These are phyloP conservation scores for Calonectria leucothoes DNA, from an alignment of 2,329 filamentous ascomycete species.

Conservation along the genomic window DNA sequence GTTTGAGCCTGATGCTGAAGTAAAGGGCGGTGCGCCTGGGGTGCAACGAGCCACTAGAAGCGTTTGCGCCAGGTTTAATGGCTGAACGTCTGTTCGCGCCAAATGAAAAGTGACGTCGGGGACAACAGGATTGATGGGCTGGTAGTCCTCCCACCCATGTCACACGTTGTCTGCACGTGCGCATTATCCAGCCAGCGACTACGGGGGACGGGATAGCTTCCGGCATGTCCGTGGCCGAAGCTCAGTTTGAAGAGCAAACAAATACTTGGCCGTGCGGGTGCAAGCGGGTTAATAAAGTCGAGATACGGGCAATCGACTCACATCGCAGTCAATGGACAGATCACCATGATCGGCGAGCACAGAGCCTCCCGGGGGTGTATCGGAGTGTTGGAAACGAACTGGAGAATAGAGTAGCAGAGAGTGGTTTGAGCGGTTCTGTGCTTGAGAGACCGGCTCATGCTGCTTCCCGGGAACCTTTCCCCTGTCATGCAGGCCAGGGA, in stretches of 20 bases:
- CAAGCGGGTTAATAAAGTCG: background rate
- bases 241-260: background rate
- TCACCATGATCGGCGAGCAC: background rate
- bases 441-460: constrained; percentile 13
- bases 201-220: constrained; percentile 21
- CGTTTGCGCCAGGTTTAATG: background rate
- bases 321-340: background rate
- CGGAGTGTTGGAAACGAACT: background rate
- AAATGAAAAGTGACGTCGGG: constrained; percentile 1
- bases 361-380: constrained; percentile 1
- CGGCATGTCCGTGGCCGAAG: constrained; percentile 4
- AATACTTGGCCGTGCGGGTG: background rate
- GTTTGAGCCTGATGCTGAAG: background rate
- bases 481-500: constrained; percentile 11
- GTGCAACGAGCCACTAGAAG: constrained; percentile 8
- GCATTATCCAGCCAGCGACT: background rate
- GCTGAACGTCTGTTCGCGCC: background rate
- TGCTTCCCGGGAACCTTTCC: constrained; percentile 18
- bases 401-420: background rate
- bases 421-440: background rate
- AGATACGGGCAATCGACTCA: background rate
- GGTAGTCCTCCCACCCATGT: constrained; percentile 14
- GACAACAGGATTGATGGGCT: constrained; percentile 16
- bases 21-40: constrained; percentile 12
- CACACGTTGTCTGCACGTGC: constrained; percentile 23